Evolutionary conservation across 1,284 basidiomycete species (phyloP).

Genomic region (Mycosarcoma mackinlayi): DNA sequence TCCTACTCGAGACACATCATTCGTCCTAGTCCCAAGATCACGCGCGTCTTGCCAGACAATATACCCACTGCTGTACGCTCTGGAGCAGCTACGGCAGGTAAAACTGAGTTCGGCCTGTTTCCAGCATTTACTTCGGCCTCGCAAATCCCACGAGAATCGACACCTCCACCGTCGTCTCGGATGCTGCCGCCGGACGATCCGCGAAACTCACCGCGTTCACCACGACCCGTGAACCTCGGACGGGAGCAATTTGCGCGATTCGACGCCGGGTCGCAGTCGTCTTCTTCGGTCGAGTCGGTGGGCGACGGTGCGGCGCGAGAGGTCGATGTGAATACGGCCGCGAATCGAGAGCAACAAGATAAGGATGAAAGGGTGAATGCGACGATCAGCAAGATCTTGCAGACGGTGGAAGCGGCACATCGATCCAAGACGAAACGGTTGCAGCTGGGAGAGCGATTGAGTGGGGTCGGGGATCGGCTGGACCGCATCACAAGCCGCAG

Average conservation of each 20-base stretch:
- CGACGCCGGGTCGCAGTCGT: constrained; percentile 2
- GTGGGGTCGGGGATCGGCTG: background rate
- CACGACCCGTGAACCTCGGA: constrained; percentile 21
- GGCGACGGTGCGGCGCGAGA: background rate
- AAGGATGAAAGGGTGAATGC: constrained; percentile 3
- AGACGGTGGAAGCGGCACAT: constrained; percentile 18
- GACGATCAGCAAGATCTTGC: constrained; percentile 20
- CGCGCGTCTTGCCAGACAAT: constrained; percentile 2
- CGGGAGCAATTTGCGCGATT: constrained; percentile 14
- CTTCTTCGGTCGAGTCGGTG: constrained; percentile 4
- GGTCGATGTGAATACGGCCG: constrained; percentile 7
- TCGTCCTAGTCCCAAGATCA: constrained; percentile 22
- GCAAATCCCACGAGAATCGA: constrained; percentile 32
- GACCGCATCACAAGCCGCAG: too few species aligned
- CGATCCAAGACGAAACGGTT: background rate
- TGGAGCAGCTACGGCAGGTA: background rate
- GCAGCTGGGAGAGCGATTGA: constrained; percentile 12
- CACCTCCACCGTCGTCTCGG: constrained; percentile 21
- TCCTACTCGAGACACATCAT: constrained; percentile 42
- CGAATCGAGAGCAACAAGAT: background rate
- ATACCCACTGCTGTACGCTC: background rate
- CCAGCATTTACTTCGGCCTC: background rate
- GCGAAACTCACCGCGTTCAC: constrained; percentile 25
- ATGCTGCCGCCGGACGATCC: constrained; percentile 27
- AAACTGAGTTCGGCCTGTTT: constrained; percentile 4